Evolutionary conservation across 495 filamentous ascomycete genomes (phyloP).

Genomic region (Lentithecium fluviatile): DNA sequence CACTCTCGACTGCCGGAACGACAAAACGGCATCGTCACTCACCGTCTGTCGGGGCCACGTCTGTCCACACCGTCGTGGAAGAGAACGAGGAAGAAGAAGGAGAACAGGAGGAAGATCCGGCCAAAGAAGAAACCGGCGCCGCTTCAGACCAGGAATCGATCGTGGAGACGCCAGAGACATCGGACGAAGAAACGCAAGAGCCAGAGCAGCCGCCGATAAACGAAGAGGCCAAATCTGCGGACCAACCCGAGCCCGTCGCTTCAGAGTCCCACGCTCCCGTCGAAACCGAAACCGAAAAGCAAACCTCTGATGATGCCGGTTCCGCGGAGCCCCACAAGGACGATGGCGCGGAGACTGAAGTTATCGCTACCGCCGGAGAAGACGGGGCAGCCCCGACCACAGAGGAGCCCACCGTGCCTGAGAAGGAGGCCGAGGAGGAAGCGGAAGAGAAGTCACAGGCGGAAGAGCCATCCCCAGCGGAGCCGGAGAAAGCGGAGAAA

Average conservation of each 20-base stretch:
- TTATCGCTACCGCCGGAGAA: neutral
- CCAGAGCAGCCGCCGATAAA: conserved; percentile 7
- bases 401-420: neutral
- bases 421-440: conserved; percentile 1
- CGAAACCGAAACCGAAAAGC: conserved; percentile 4
- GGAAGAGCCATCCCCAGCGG: neutral
- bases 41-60: conserved; percentile 27
- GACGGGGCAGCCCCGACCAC: neutral
- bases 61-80: conserved; percentile 36
- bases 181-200: neutral
- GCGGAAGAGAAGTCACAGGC: conserved; percentile 17
- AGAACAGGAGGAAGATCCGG: neutral
- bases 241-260: neutral
- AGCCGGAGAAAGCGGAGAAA: conserved; percentile 21
- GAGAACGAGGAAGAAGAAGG: conserved; percentile 38
- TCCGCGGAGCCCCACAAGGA: neutral
- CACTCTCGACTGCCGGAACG: conserved; percentile 24
- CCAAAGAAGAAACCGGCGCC: neutral
- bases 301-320: neutral
- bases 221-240: neutral
- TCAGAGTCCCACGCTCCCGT: too few species aligned
- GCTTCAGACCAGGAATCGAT: neutral
- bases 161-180: neutral
- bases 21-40: conserved; percentile 34
- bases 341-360: neutral